Percentiles rank a stretch among this genome's conserved stretches.
phyloP scores from a whole-genome alignment of 192 early-diverging fungal genomes.

The Coemansia sp. region DNA sequence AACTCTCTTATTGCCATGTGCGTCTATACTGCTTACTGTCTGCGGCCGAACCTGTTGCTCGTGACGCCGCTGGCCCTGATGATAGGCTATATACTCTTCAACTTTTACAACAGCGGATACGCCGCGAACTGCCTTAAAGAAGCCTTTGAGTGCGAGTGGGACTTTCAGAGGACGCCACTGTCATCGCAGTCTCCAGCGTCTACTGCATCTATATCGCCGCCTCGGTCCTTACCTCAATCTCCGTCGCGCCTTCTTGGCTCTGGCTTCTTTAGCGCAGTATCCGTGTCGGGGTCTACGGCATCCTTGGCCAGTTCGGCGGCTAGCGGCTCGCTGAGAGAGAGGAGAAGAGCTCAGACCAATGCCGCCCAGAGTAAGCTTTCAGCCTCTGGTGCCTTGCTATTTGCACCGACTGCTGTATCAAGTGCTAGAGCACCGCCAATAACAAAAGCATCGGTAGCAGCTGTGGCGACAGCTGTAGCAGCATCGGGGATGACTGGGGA shows the following conservation, averaged over 20 bases:
- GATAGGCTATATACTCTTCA: slow-evolving; percentile 47
- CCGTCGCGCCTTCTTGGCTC: neutral
- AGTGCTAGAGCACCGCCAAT: neutral
- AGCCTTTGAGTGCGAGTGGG: neutral
- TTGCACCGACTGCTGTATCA: neutral
- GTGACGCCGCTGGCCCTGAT: slow-evolving; percentile 38
- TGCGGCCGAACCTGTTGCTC: slow-evolving; percentile 44
- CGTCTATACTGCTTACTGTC: slow-evolving; percentile 44
- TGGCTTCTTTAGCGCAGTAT: slow-evolving; percentile 16
- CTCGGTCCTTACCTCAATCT: neutral
- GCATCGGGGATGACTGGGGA: neutral
- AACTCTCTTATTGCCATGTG: slow-evolving; percentile 36
- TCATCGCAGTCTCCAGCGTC: neutral
- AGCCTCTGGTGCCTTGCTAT: neutral
- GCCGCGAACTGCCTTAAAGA: neutral
- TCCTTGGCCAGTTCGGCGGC: neutral
- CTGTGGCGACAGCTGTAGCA: neutral
- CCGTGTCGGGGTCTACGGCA: slow-evolving; percentile 5
- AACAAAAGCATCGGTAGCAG: neutral
- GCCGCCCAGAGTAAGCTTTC: neutral
- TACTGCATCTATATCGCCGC: neutral
- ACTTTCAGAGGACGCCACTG: neutral
- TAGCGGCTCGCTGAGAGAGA: neutral
- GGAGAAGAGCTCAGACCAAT: slow-evolving; percentile 2
- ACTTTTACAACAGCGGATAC: slow-evolving; percentile 34